Evolutionary conservation across 768 basidiomycete genomes (phyloP).

Genomic region (Hygrophorus pudorinus): DNA sequence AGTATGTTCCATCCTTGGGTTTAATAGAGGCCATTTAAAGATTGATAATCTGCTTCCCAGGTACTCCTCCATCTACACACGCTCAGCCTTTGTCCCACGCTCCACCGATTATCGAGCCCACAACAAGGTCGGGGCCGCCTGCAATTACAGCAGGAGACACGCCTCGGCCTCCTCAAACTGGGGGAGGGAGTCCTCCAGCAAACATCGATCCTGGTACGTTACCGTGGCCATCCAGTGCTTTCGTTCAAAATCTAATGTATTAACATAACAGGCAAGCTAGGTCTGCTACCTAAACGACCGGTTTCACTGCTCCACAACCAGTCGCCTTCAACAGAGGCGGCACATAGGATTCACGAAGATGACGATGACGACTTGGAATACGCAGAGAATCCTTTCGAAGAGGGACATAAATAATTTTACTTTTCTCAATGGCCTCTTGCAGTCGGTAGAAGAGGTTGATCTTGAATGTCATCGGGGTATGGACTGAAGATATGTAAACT

Average conservation of each 20-base stretch:
- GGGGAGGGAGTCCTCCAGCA: background rate
- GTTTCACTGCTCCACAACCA: conserved; percentile 41
- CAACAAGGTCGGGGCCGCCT: background rate
- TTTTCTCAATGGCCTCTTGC: conserved; percentile 1
- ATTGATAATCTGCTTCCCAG: background rate
- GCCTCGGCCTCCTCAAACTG: conserved; percentile 5
- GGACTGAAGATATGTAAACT: background rate
- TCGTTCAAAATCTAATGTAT: background rate
- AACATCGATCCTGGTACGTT: conserved; percentile 8
- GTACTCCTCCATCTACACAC: background rate
- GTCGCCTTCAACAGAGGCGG: conserved; percentile 12
- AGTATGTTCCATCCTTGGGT: background rate
- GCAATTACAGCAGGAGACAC: background rate
- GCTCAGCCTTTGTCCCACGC: background rate
- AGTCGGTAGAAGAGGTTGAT: background rate
- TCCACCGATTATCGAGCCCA: background rate
- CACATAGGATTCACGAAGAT: conserved; percentile 18
- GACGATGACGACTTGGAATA: conserved; percentile 58
- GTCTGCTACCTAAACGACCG: conserved; percentile 64
- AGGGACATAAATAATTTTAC: conserved; percentile 17
- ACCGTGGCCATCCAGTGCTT: background rate
- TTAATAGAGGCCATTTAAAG: background rate
- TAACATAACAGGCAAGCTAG: conserved; percentile 19
- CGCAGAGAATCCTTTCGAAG: conserved; percentile 68
- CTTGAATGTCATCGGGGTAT: background rate